Conservation (phyloP, 495 filamentous ascomycete genomes). For the Aspergillus ostianus region DNA sequence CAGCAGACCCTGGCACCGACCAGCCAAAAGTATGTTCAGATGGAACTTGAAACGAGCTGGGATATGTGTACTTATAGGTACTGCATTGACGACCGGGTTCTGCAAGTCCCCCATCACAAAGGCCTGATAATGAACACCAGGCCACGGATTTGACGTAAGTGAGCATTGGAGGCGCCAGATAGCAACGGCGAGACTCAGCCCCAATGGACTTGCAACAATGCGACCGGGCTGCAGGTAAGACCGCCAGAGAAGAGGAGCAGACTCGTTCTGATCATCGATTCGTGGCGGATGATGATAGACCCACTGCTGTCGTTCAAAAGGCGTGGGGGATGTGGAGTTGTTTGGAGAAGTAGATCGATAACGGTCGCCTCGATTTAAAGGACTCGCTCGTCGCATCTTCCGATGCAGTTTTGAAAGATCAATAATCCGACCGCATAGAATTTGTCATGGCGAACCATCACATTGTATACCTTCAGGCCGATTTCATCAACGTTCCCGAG, state of each 20-base stretch:
- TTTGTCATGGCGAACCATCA: conserved; percentile 21
- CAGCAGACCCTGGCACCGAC: no score
- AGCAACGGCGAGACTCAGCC: no score
- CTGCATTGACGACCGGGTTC: no score
- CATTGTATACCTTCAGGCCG: conserved; percentile 26
- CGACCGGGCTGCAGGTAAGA: not conserved
- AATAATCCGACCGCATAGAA: conserved; percentile 19
- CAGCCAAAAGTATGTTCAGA: not conserved
- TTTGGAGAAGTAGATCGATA: not conserved
- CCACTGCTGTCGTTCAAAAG: conserved; percentile 14
- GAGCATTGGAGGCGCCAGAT: not conserved
- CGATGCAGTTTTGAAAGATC: conserved; percentile 16
- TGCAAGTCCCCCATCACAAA: no score
- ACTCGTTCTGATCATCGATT: not conserved
- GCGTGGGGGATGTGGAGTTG: not conserved
- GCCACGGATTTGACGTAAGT: not conserved
- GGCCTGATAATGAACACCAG: not conserved
- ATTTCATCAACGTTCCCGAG: conserved; percentile 18
- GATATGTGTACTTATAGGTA: no score
- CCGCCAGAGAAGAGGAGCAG: no score
- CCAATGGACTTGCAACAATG: not conserved
- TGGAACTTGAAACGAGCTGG: no score
- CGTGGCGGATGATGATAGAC: not conserved
- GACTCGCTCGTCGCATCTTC: not conserved
- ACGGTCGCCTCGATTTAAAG: not conserved